A percentile compares a stretch with the other conserved stretches of the same genome.
Evolutionary conservation across 768 basidiomycete genomes (phyloP).

Genomic region (Boletus vinaceobasis): DNA sequence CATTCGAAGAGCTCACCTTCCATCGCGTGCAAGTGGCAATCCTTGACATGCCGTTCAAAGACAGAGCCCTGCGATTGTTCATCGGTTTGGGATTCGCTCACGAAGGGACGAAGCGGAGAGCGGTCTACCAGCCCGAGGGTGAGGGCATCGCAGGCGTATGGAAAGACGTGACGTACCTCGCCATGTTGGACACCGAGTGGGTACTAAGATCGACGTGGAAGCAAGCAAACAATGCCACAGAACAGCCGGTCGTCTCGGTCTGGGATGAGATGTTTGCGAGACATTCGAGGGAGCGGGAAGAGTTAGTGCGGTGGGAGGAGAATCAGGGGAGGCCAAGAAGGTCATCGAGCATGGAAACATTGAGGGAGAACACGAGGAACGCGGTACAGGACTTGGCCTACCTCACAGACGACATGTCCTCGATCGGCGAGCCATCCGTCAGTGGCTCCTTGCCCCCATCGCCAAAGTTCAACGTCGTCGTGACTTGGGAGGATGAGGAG

Average conservation of each 20-base stretch:
- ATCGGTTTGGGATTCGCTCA: slow-evolving; percentile 50
- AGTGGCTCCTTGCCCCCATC: slow-evolving; percentile 21
- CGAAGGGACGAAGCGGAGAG: slow-evolving; percentile 60
- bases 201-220: slow-evolving; percentile 31
- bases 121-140: slow-evolving; percentile 42
- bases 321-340: slow-evolving; percentile 28
- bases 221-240: neutral
- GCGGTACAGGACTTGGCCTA: slow-evolving; percentile 8
- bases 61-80: slow-evolving; percentile 46
- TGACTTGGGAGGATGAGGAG: slow-evolving; percentile 14
- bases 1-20: slow-evolving; percentile 38
- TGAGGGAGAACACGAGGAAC: slow-evolving; percentile 22
- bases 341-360: slow-evolving; percentile 42
- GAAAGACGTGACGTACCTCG: slow-evolving; percentile 61
- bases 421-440: slow-evolving; percentile 12
- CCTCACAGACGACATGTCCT: slow-evolving; percentile 19
- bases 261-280: slow-evolving; percentile 65
- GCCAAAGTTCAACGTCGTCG: slow-evolving; percentile 11
- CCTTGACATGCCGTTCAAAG: slow-evolving; percentile 42
- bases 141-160: slow-evolving; percentile 41
- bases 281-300: slow-evolving; percentile 56
- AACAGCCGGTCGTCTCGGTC: slow-evolving; percentile 35
- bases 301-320: slow-evolving; percentile 51
- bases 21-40: slow-evolving; percentile 40
- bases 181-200: slow-evolving; percentile 64